Percentiles rank a stretch among this genome's conserved stretches.
These are phyloP conservation scores for Croton laevigatus DNA, from an alignment of 441 rosid genomes.

Conservation along the genomic window DNA sequence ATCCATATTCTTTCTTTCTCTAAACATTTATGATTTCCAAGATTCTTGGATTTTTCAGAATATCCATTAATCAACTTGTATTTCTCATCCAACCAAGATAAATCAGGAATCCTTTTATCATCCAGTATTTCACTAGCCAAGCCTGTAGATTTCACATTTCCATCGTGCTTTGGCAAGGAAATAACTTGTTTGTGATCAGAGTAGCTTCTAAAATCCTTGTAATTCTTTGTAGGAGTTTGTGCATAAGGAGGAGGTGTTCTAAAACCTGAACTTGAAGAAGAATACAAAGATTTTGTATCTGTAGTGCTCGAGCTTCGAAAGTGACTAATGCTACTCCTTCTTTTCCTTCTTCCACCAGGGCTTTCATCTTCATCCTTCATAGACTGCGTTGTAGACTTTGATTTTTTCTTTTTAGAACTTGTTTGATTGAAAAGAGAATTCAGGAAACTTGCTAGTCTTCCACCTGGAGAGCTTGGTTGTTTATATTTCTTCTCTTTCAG, in stretches of 20 bases:
- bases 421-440: constrained; percentile 81
- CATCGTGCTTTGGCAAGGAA: constrained; percentile 29
- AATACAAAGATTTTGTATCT: constrained; percentile 49
- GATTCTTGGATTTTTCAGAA: constrained; percentile 30
- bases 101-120: constrained; percentile 32
- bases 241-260: constrained; percentile 69
- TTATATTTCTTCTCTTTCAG: constrained; percentile 66
- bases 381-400: constrained; percentile 48
- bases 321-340: constrained; percentile 89
- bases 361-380: constrained; percentile 63
- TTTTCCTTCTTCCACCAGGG: constrained; percentile 62
- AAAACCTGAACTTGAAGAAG: constrained; percentile 70
- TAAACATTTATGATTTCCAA: constrained; percentile 21
- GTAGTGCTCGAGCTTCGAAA: constrained; percentile 55
- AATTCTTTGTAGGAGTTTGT: constrained; percentile 59
- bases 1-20: constrained; percentile 37
- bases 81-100: constrained; percentile 51
- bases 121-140: constrained; percentile 27
- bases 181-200: constrained; percentile 47
- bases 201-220: constrained; percentile 47
- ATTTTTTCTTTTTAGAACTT: constrained; percentile 64
- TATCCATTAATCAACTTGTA: constrained; percentile 30
- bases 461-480: constrained; percentile 94
- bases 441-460: constrained; percentile 84
- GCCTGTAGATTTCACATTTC: constrained; percentile 27